These are phyloP conservation scores for Ascobolus immersus DNA, from an alignment of 495 filamentous ascomycete species.

Conservation along the genomic window DNA sequence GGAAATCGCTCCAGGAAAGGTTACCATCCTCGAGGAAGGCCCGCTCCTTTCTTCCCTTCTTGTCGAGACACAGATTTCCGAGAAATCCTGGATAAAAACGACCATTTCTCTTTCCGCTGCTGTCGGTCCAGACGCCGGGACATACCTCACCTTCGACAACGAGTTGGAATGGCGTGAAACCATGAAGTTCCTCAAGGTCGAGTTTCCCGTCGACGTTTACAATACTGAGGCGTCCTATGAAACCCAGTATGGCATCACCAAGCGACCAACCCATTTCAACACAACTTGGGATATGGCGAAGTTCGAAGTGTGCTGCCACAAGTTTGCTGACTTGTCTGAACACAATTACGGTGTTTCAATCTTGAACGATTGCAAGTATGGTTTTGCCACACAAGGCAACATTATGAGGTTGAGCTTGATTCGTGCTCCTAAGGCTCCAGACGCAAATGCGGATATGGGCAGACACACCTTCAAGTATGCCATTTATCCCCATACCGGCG, in stretches of 20 bases:
- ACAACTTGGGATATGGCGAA: slow-evolving; percentile 90
- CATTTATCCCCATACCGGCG: slow-evolving; percentile 60
- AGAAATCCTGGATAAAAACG: slow-evolving; percentile 65
- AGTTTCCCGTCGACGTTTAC: slow-evolving; percentile 79
- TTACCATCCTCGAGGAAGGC: slow-evolving; percentile 44
- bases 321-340: slow-evolving; percentile 90
- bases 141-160: slow-evolving; percentile 49
- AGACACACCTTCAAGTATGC: slow-evolving; percentile 71
- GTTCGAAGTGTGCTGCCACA: slow-evolving; percentile 95
- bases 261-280: slow-evolving; percentile 44
- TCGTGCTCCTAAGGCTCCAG: slow-evolving; percentile 81
- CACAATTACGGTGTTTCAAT: slow-evolving; percentile 77
- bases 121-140: slow-evolving; percentile 33
- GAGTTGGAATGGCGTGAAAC: slow-evolving; percentile 83
- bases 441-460: slow-evolving; percentile 93
- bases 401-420: slow-evolving; percentile 79
- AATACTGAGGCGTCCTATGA: slow-evolving; percentile 43
- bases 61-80: slow-evolving; percentile 64
- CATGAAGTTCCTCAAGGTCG: slow-evolving; percentile 96
- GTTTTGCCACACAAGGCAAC: slow-evolving; percentile 76
- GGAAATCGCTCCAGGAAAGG: slow-evolving; percentile 37
- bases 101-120: slow-evolving; percentile 49
- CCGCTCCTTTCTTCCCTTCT: slow-evolving; percentile 51
- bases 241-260: slow-evolving; percentile 47
- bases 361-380: slow-evolving; percentile 90